These are phyloP conservation scores for Penicillium cataractarum DNA, from an alignment of 495 filamentous ascomycete genomes.

Conservation along the genomic window DNA sequence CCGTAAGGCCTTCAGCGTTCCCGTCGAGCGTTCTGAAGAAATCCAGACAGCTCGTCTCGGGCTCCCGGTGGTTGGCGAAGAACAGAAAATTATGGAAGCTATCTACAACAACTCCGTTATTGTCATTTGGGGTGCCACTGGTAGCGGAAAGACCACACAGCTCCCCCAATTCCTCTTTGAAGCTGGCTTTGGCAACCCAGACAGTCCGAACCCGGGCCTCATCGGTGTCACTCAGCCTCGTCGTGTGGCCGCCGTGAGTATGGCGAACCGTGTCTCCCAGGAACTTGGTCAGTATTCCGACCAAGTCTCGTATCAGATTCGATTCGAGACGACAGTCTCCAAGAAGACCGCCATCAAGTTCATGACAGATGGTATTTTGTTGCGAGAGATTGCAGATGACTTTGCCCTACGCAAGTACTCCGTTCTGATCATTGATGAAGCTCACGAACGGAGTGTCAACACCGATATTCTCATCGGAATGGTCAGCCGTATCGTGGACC, in stretches of 20 bases:
- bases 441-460: constrained; percentile 96
- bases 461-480: constrained; percentile 97
- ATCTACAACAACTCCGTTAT: constrained; percentile 86
- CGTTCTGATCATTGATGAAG: constrained; percentile 92
- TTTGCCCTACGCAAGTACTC: constrained; percentile 93
- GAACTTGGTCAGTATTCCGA: constrained; percentile 73
- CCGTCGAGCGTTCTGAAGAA: constrained; percentile 68
- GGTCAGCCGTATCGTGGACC: constrained; percentile 86
- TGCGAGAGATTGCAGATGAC: constrained; percentile 89
- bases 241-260: constrained; percentile 90
- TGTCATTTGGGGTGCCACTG: constrained; percentile 94
- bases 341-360: constrained; percentile 93
- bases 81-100: constrained; percentile 98
- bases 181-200: constrained; percentile 81
- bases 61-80: constrained; percentile 89
- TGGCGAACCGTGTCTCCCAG: constrained; percentile 87
- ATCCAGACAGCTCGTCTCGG: constrained; percentile 79
- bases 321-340: constrained; percentile 85
- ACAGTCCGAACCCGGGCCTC: constrained; percentile 81
- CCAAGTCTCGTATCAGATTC: constrained; percentile 89
- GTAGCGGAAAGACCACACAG: constrained; percentile 97
- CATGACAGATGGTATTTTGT: constrained; percentile 97
- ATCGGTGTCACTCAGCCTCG: constrained; percentile 95
- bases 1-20: constrained; percentile 76
- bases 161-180: constrained; percentile 95